A percentile compares a stretch with the other conserved stretches of the same genome.
Evolutionary conservation across 2,329 filamentous ascomycete species (phyloP).

Genomic region (Arthrobotrys iridis): DNA sequence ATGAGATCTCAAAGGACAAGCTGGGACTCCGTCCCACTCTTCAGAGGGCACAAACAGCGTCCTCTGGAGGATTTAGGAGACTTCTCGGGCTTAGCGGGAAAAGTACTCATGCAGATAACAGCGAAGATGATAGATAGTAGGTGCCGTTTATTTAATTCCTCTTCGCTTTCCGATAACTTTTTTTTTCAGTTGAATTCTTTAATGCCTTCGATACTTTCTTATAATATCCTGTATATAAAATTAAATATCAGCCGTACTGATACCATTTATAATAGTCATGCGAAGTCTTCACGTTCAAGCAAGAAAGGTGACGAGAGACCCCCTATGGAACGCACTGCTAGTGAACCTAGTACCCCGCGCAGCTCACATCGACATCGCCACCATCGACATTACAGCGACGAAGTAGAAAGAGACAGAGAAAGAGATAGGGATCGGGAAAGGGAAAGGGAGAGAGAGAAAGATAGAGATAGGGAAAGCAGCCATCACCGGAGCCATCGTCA

Average conservation of each 20-base stretch:
- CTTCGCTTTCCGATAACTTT: slow-evolving; percentile 16
- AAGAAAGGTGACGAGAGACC: slow-evolving; percentile 50
- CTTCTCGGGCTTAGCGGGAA: slow-evolving; percentile 47
- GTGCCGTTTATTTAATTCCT: slow-evolving; percentile 26
- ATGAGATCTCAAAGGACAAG: slow-evolving; percentile 35
- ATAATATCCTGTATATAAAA: slow-evolving; percentile 50
- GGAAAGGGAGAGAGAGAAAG: neutral
- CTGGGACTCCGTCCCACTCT: slow-evolving; percentile 36
- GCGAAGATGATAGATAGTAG: slow-evolving; percentile 49
- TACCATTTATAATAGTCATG: slow-evolving; percentile 39
- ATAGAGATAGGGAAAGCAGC: slow-evolving; percentile 15
- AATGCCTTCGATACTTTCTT: slow-evolving; percentile 16
- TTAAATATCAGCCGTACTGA: slow-evolving; percentile 49
- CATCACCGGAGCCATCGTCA: slow-evolving; percentile 24
- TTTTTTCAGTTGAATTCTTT: slow-evolving; percentile 12
- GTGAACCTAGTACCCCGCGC: slow-evolving; percentile 39
- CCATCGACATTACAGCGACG: slow-evolving; percentile 40
- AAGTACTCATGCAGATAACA: slow-evolving; percentile 39
- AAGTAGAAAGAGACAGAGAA: slow-evolving; percentile 18
- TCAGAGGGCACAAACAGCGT: slow-evolving; percentile 42
- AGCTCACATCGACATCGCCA: slow-evolving; percentile 49
- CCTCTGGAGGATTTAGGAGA: slow-evolving; percentile 39
- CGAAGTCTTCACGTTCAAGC: slow-evolving; percentile 49
- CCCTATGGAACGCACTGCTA: slow-evolving; percentile 45
- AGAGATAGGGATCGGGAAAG: neutral